Percentiles rank a stretch among this genome's conserved stretches.
Evolutionary conservation across 1,139 yeast genomes (phyloP).

Genomic region (Barnettozyma hawaiiensis): DNA sequence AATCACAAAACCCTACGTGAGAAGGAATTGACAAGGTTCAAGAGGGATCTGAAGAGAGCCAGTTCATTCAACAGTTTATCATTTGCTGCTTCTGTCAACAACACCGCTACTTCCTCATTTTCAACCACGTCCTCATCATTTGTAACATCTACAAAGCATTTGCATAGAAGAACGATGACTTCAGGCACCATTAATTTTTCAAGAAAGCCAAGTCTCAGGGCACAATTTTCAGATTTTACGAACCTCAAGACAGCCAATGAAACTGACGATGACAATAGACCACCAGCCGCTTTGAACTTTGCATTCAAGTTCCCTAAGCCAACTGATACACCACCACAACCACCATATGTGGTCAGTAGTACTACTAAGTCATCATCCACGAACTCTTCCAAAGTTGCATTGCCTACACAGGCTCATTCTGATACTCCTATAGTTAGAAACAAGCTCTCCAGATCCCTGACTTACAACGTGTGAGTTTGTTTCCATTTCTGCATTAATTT

Average conservation of each 20-base stretch:
- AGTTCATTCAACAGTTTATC: slow-evolving; percentile 29
- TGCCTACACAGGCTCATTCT: slow-evolving; percentile 11
- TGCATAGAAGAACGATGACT: slow-evolving; percentile 24
- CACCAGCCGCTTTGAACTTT: slow-evolving; percentile 24
- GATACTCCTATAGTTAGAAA: slow-evolving; percentile 13
- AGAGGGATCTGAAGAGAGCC: slow-evolving; percentile 49
- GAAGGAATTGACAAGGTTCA: slow-evolving; percentile 61
- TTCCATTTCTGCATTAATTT: slow-evolving; percentile 1
- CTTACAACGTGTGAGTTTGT: slow-evolving; percentile 14
- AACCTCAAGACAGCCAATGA: slow-evolving; percentile 13
- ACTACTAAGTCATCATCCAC: not conserved
- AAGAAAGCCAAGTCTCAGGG: slow-evolving; percentile 18
- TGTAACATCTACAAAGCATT: slow-evolving; percentile 3
- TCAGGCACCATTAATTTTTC: slow-evolving; percentile 16
- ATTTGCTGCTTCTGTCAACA: slow-evolving; percentile 27
- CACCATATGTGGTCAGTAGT: not conserved
- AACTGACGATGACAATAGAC: slow-evolving; percentile 16
- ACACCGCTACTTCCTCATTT: slow-evolving; percentile 10
- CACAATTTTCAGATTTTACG: slow-evolving; percentile 17
- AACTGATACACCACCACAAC: too few relatives aligned
- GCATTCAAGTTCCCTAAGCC: slow-evolving; percentile 25
- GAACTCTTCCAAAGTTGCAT: slow-evolving; percentile 2
- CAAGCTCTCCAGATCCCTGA: slow-evolving; percentile 21
- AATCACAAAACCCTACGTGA: slow-evolving; percentile 65
- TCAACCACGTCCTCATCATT: slow-evolving; percentile 8